These are phyloP conservation scores for Penicillium ucsense DNA, from an alignment of 495 filamentous ascomycete species.

Conservation along the genomic window DNA sequence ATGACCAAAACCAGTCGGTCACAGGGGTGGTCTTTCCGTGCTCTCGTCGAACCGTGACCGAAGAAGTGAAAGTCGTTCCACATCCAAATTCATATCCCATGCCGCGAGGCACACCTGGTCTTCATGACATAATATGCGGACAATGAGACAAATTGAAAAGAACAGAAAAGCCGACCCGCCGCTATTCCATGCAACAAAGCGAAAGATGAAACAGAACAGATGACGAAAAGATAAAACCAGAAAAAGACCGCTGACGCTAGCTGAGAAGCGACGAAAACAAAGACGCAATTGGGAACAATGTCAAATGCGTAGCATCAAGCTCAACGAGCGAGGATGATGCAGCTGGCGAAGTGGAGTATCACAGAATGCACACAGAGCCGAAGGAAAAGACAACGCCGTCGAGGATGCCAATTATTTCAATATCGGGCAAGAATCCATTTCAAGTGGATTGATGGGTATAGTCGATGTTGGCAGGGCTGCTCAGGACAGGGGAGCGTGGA, in stretches of 20 bases:
- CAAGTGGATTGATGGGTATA: slow-evolving; percentile 17
- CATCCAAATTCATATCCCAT: slow-evolving; percentile 44
- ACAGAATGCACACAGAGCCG: slow-evolving; percentile 31
- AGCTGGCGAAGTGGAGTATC: slow-evolving; percentile 40
- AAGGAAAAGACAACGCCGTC: slow-evolving; percentile 39
- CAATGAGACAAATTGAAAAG: slow-evolving; percentile 24
- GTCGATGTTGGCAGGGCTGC: slow-evolving; percentile 1
- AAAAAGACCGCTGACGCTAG: slow-evolving; percentile 29
- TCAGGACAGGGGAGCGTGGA: background rate
- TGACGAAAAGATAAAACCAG: slow-evolving; percentile 2
- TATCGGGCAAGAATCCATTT: slow-evolving; percentile 12
- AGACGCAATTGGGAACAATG: slow-evolving; percentile 14
- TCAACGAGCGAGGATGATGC: slow-evolving; percentile 31
- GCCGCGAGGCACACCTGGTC: slow-evolving; percentile 53
- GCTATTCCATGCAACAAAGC: slow-evolving; percentile 38
- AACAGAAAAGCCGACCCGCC: slow-evolving; percentile 45
- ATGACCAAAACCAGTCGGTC: slow-evolving; percentile 14
- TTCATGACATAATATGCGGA: slow-evolving; percentile 43
- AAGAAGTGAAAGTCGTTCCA: slow-evolving; percentile 37
- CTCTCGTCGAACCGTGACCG: slow-evolving; percentile 23
- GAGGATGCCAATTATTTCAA: slow-evolving; percentile 38
- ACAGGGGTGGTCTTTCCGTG: slow-evolving; percentile 1
- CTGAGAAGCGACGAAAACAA: slow-evolving; percentile 18
- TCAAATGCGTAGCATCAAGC: slow-evolving; percentile 12
- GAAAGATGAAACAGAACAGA: slow-evolving; percentile 10